Evolutionary conservation across 176 grass and related monocot genomes (phyloP).

Genomic region (Elaeis guineensis): DNA sequence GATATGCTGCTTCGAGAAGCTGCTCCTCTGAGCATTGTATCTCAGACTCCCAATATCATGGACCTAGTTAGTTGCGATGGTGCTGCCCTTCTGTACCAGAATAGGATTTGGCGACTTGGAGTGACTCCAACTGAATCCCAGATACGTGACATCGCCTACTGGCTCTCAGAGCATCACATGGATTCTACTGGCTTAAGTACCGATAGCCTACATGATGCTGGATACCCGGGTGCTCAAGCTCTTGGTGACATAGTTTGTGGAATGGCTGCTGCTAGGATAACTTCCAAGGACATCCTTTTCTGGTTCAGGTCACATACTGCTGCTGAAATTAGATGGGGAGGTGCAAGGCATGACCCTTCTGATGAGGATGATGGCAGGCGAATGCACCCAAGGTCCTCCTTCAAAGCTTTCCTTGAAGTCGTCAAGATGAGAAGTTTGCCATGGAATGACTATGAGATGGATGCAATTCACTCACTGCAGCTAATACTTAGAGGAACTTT

Average conservation of each 20-base stretch:
- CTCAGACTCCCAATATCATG: slow-evolving; percentile 80
- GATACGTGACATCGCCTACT: slow-evolving; percentile 63
- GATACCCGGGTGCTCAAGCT: slow-evolving; percentile 62
- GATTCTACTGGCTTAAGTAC: slow-evolving; percentile 96
- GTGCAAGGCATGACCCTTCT: slow-evolving; percentile 72
- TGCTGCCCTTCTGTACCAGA: slow-evolving; percentile 69
- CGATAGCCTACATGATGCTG: slow-evolving; percentile 83
- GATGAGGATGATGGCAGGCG: slow-evolving; percentile 67
- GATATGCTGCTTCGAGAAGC: slow-evolving; percentile 79
- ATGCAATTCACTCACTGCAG: slow-evolving; percentile 92
- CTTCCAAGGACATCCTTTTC: slow-evolving; percentile 73
- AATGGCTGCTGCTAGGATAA: slow-evolving; percentile 85
- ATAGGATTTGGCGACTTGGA: slow-evolving; percentile 56
- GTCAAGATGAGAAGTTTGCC: slow-evolving; percentile 81
- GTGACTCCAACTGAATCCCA: slow-evolving; percentile 59
- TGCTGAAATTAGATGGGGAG: slow-evolving; percentile 81
- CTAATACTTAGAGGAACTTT: slow-evolving; percentile 76
- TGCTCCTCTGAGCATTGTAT: slow-evolving; percentile 63
- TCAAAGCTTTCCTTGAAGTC: slow-evolving; percentile 88
- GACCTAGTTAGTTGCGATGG: slow-evolving; percentile 78
- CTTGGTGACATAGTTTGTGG: slow-evolving; percentile 75
- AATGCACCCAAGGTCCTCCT: slow-evolving; percentile 91
- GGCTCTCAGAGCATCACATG: slow-evolving; percentile 68
- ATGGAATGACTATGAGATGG: slow-evolving; percentile 91
- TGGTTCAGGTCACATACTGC: slow-evolving; percentile 91